Evolutionary conservation across 768 basidiomycete species (phyloP).

Genomic region (Boletus sp.): DNA sequence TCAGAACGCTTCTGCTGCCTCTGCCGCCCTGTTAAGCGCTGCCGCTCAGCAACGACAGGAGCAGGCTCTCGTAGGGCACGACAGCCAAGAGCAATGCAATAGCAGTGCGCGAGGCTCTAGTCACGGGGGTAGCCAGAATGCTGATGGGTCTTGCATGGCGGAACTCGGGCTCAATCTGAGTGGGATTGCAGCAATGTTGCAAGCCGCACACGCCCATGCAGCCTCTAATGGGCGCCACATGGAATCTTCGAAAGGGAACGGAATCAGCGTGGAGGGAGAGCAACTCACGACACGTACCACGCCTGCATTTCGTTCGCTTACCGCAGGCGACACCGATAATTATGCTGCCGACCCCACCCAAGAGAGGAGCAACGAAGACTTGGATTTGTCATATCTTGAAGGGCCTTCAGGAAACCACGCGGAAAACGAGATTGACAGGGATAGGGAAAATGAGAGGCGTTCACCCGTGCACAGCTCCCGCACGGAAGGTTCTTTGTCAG

Average conservation of each 20-base stretch:
- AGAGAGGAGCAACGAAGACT: slow-evolving; percentile 45
- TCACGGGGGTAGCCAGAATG: slow-evolving; percentile 14
- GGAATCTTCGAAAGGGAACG: slow-evolving; percentile 46
- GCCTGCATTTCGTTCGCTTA: slow-evolving; percentile 78
- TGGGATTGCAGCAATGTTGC: slow-evolving; percentile 74
- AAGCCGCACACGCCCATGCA: slow-evolving; percentile 69
- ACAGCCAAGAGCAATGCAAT: slow-evolving; percentile 29
- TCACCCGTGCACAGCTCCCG: slow-evolving; percentile 26
- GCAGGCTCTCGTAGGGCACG: slow-evolving; percentile 40
- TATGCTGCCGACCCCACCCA: slow-evolving; percentile 21
- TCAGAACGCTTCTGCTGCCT: slow-evolving; percentile 71
- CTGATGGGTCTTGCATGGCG: slow-evolving; percentile 18
- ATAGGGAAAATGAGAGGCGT: slow-evolving; percentile 41
- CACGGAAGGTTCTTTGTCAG: slow-evolving; percentile 35
- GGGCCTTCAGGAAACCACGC: slow-evolving; percentile 18
- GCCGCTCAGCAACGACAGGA: slow-evolving; percentile 67
- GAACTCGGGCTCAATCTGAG: slow-evolving; percentile 57
- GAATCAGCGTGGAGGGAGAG: slow-evolving; percentile 45
- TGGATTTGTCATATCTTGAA: slow-evolving; percentile 56
- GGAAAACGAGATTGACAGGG: slow-evolving; percentile 33
- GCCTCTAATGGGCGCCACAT: slow-evolving; percentile 48
- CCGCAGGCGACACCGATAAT: slow-evolving; percentile 41
- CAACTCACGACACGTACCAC: slow-evolving; percentile 61
- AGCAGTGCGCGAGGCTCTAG: slow-evolving; percentile 9
- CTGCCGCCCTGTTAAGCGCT: slow-evolving; percentile 60